These are phyloP conservation scores for Quercus ilex DNA, from an alignment of 306 rosid genomes.

Conservation along the genomic window DNA sequence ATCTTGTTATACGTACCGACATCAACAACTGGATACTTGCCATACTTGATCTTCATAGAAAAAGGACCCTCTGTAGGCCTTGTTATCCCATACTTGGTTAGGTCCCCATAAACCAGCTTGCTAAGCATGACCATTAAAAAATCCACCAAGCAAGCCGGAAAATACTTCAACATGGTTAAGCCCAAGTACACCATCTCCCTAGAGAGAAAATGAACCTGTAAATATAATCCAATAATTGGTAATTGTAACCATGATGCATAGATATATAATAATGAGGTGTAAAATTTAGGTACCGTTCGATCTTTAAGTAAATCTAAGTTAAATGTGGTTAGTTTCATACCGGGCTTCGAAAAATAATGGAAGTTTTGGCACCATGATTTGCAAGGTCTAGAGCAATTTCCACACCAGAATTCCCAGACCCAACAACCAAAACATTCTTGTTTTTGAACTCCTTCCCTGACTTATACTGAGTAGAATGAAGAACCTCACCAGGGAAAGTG, in stretches of 20 bases:
- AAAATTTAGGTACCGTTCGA: too few relatives aligned
- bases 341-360: constrained; percentile 58
- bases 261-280: too few relatives aligned
- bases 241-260: neutral
- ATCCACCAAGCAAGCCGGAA: constrained; percentile 46
- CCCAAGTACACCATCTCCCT: constrained; percentile 42
- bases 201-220: constrained; percentile 62
- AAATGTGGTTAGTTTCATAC: constrained; percentile 24
- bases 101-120: constrained; percentile 47
- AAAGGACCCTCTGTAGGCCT: constrained; percentile 75
- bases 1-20: constrained; percentile 44
- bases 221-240: neutral
- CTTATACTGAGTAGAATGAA: constrained; percentile 55
- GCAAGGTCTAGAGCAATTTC: constrained; percentile 59
- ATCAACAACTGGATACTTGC: constrained; percentile 61
- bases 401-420: constrained; percentile 79
- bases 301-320: too few relatives aligned
- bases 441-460: constrained; percentile 40
- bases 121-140: constrained; percentile 42
- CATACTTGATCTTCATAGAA: constrained; percentile 48
- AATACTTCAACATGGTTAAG: constrained; percentile 40
- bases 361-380: constrained; percentile 55
- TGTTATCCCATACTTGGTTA: constrained; percentile 42
- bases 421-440: constrained; percentile 64
- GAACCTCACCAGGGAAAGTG: constrained; percentile 39